Evolutionary conservation across 192 early-diverging fungal species (phyloP).

Genomic region (Linnemannia schmuckeri): DNA sequence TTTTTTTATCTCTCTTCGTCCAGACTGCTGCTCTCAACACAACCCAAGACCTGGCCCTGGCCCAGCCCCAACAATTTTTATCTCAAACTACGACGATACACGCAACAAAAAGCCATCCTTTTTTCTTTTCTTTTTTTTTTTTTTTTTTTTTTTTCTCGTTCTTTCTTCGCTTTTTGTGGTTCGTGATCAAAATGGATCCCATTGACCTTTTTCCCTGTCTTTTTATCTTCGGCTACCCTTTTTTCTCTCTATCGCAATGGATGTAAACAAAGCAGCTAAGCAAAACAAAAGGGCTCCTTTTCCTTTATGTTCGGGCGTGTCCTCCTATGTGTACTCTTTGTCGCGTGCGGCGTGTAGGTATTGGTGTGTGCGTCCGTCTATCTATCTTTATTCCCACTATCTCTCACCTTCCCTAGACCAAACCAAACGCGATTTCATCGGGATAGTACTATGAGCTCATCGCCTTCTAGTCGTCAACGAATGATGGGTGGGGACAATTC

Average conservation of each 20-base stretch:
- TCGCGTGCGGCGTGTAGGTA: background rate
- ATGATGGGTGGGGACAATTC: too few relatives aligned
- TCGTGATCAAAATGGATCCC: background rate
- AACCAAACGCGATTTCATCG: too few relatives aligned
- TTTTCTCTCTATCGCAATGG: background rate
- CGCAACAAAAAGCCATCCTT: background rate
- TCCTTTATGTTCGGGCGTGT: background rate
- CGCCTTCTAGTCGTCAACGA: too few relatives aligned
- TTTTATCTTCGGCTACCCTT: background rate
- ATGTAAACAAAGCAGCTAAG: background rate
- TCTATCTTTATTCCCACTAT: background rate
- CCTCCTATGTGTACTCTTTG: too few relatives aligned
- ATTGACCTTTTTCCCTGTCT: background rate
- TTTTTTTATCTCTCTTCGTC: background rate
- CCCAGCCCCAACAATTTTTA: slow-evolving; percentile 7
- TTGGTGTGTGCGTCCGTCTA: background rate
- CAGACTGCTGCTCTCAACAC: background rate
- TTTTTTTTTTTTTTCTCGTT: background rate
- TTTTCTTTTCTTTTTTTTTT: background rate
- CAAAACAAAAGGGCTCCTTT: background rate
- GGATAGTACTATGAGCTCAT: too few relatives aligned
- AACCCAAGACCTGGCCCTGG: background rate
- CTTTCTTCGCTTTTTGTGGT: background rate
- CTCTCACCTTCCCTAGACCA: background rate
- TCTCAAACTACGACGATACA: background rate